phyloP scores from a whole-genome alignment of 2,329 filamentous ascomycete genomes.

The Colletotrichum gloeosporioides region DNA sequence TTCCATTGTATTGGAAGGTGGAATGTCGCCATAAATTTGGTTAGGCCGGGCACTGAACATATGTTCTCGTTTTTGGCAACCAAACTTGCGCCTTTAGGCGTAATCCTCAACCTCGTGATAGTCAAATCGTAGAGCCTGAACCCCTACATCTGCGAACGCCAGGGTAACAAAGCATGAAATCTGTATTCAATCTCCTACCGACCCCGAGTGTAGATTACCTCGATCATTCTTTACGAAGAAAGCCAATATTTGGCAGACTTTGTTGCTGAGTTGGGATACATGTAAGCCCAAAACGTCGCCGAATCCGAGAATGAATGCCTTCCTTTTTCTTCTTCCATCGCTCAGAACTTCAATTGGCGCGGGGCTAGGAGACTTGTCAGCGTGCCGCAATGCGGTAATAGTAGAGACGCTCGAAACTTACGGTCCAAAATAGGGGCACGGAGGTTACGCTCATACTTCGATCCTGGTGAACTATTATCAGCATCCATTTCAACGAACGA shows the following conservation, averaged over 20 bases:
- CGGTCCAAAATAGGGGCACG: constrained; percentile 80
- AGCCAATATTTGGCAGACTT: background rate
- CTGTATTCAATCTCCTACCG: background rate
- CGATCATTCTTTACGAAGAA: too few relatives aligned
- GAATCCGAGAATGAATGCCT: background rate
- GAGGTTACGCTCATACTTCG: constrained; percentile 95
- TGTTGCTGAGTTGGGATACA: background rate
- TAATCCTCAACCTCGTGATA: too few relatives aligned
- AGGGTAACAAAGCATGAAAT: background rate
- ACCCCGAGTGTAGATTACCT: background rate
- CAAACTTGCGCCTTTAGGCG: too few relatives aligned
- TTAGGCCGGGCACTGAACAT: too few relatives aligned
- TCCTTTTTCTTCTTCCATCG: background rate
- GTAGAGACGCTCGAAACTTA: constrained; percentile 56
- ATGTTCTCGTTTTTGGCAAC: too few relatives aligned
- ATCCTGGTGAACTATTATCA: constrained; percentile 60
- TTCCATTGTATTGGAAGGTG: too few relatives aligned
- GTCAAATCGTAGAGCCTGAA: too few relatives aligned
- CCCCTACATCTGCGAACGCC: background rate
- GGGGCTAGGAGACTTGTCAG: constrained; percentile 42
- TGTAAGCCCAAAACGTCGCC: background rate
- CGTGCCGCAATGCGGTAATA: constrained; percentile 1
- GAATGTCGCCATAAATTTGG: too few relatives aligned
- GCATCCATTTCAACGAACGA: background rate
- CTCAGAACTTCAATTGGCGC: constrained; percentile 54